Evolutionary conservation across 192 early-diverging fungal species (phyloP).

Genomic region (Entomortierella parvispora): DNA sequence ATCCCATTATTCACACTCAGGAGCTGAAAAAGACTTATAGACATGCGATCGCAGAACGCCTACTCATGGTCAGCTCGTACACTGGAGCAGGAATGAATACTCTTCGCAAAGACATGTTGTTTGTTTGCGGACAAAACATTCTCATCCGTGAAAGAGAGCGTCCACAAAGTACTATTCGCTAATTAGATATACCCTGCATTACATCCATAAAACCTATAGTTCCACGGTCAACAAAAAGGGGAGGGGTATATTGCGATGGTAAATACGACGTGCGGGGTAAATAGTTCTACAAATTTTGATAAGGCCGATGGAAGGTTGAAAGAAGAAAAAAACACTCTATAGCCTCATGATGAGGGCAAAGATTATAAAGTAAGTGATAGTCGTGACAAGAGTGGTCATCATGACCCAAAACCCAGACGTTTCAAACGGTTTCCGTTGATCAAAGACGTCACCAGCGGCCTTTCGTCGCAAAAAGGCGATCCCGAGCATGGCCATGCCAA

Average conservation of each 20-base stretch:
- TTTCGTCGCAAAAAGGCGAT: constrained; percentile 58
- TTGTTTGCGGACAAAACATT: constrained; percentile 54
- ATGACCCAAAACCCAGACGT: constrained; percentile 65
- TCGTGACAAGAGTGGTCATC: constrained; percentile 56
- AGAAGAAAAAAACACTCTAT: no score
- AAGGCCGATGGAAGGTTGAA: no score
- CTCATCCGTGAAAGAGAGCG: constrained; percentile 33
- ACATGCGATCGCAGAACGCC: constrained; percentile 48
- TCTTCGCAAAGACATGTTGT: constrained; percentile 76
- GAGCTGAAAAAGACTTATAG: constrained; percentile 42
- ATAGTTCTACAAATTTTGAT: no score
- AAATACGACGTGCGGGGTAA: no score
- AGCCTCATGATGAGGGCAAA: constrained; percentile 51
- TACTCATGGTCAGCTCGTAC: constrained; percentile 74
- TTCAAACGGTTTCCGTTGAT: constrained; percentile 60
- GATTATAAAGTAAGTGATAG: constrained; percentile 55
- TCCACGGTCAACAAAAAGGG: no score
- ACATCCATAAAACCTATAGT: no score
- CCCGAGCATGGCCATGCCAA: constrained; percentile 57
- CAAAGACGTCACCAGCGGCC: constrained; percentile 64
- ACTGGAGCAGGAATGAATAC: constrained; percentile 69
- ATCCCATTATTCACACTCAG: not conserved
- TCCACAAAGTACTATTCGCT: constrained; percentile 27
- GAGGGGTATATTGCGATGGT: no score
- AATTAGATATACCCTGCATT: not conserved